Evolutionary conservation across 345 rosid genomes (phyloP).

Genomic region (Acer saccharum): DNA sequence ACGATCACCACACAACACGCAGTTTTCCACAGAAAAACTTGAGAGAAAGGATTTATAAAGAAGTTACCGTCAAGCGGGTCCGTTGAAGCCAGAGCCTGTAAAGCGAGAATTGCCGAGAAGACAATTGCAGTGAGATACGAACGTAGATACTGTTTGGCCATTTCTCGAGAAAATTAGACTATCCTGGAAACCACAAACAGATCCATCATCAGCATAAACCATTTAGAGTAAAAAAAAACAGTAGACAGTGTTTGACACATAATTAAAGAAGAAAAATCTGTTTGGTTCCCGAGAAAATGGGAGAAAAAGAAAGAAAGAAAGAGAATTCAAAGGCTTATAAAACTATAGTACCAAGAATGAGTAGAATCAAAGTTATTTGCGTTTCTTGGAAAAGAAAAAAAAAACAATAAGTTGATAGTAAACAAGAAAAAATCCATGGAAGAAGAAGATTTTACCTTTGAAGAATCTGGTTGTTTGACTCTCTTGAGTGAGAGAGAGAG

Average conservation of each 20-base stretch:
- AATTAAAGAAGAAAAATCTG: not conserved
- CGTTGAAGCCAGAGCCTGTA: conserved; percentile 45
- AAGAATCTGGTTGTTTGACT: not conserved
- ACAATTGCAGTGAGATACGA: conserved; percentile 25
- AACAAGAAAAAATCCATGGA: not conserved
- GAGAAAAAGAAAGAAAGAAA: not conserved
- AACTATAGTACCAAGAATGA: no score
- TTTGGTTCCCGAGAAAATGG: conserved; percentile 20
- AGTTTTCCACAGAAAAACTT: not conserved
- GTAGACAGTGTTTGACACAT: no score
- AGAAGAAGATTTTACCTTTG: not conserved
- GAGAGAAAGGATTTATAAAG: not conserved
- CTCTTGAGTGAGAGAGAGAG: not conserved
- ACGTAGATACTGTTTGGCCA: conserved; percentile 26
- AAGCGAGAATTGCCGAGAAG: conserved; percentile 39
- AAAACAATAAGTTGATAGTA: no score
- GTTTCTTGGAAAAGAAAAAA: no score
- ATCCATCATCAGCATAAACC: not conserved
- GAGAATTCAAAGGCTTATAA: not conserved
- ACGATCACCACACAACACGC: conserved; percentile 11
- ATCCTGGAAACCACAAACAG: conserved; percentile 22
- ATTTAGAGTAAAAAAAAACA: no score
- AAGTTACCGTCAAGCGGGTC: conserved; percentile 72
- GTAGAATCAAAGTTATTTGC: no score
- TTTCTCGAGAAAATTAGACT: conserved; percentile 26